Evolutionary conservation across 139 green algal species (phyloP), one percentile per base, ranked within the genome.

Genomic region (Chlamydomonas sphaeroides): DNA sequence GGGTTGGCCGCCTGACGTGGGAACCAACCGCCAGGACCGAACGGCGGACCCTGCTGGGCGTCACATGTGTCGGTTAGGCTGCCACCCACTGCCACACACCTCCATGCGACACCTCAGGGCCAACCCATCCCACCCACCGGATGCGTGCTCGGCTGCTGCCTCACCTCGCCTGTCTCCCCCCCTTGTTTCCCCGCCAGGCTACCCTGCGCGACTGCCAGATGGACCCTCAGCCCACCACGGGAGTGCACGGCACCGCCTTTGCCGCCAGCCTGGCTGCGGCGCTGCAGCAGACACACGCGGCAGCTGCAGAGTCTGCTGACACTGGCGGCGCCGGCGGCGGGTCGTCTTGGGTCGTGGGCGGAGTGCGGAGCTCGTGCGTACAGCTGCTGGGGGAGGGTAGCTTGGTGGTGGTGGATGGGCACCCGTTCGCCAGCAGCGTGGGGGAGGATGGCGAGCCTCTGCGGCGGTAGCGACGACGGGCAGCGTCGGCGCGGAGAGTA

Each of bases 341-440:
- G 28, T 26, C 2, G 61, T 42, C 23, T 2, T 82, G 75, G 75
- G 49, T 14, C 18, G 33, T 82, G 6, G 75, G 65, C 45, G 32
- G 5, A 25, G 62, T 82, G 0, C 32, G 62, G 1, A 82, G 75
- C 62, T 32, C 65, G 32, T 25, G 6, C 21, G 75, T 82, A 20
- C 61, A 82, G 62, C 75, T 82, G 75, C 23, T 51, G 1, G 62
- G 62, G 11, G 28, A 8, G 6, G 75, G 75, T 21, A 82, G 42
- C 33, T 32, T 39, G 0, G 18, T 82, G 20, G 33, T 65, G 32
- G 75, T 82, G 21, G 75, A 82, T 33, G 75, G 75, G 1, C 42
- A 65, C 59, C 32, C 41, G 7, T 71, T 80, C 59, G n/a, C 25
- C 18, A 10, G 23, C 25, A n/a, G 1, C 20, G 18, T 62, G 18